Conservation (phyloP, 1,139 yeast species). For the Zygosaccharomyces sapae region DNA sequence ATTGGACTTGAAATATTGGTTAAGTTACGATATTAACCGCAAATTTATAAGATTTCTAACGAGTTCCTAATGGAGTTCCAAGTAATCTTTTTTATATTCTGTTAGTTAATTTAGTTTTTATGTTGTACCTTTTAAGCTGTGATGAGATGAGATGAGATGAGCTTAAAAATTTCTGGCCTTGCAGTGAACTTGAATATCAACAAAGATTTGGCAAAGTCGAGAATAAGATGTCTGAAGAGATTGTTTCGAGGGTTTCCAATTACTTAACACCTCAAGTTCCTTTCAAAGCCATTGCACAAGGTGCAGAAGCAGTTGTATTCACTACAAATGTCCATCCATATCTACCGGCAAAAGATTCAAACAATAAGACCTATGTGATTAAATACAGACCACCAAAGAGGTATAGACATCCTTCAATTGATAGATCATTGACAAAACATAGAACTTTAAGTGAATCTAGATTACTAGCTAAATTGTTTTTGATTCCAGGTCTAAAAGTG, state of each 20-base stretch:
- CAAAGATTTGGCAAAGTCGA: neutral
- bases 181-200: neutral
- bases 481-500: conserved; percentile 50
- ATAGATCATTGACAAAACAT: conserved; percentile 67
- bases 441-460: conserved; percentile 85
- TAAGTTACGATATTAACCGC: conserved; percentile 2
- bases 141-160: neutral
- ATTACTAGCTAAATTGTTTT: conserved; percentile 56
- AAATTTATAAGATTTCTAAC: conserved; percentile 8
- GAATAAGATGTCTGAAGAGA: conserved; percentile 35
- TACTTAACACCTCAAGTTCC: conserved; percentile 47
- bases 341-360: conserved; percentile 31
- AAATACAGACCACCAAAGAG: conserved; percentile 86
- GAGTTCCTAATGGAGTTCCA: neutral
- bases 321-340: conserved; percentile 66
- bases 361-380: conserved; percentile 48
- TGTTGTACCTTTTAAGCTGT: neutral
- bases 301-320: conserved; percentile 92
- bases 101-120: neutral
- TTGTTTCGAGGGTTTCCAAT: conserved; percentile 40
- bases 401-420: conserved; percentile 83
- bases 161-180: neutral
- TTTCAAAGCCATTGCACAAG: conserved; percentile 66
- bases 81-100: neutral
- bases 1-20: conserved; percentile 8